Base-by-base conservation (phyloP, 139 green algal species). In the Ettlia oleoabundans region DNA sequence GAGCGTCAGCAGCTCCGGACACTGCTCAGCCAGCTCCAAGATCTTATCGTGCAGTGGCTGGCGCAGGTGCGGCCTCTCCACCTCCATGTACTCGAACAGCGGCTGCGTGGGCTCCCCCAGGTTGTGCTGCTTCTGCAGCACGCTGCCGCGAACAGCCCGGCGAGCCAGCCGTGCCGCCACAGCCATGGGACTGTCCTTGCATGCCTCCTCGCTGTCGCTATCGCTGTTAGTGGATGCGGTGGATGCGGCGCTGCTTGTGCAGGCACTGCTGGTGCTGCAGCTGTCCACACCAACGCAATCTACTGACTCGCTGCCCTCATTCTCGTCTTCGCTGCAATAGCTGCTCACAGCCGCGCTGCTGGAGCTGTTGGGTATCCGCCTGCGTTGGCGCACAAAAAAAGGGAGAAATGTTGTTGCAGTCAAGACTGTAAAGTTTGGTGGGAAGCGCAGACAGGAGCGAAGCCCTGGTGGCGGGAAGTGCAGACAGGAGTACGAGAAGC, bases 71-170 rank as follows among this genome's bases (percentile, higher is more conserved):
- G 85, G 85, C 37, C 41, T 41, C 51, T 58, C 76, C 28, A 5
- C 76, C 83, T 89, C 85, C 41, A 80, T 83, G 52, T 70, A 85
- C 82, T 89, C 82, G 53, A 85, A 89, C 38, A 87, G 68, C 1
- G 84, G 76, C 64, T 41, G 38, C 18, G 30, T 64, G 32, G 84
- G 84, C 69, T 88, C 84, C 19, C 73, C 64, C 26, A 85, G 32
- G 24, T 24, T 10, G 47, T 76, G 74, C 33, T 78, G 76, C 64
- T 84, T 80, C 8, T 71, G 72, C 52, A 88, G 64, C 13, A 88
- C 80, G 61, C 80, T 84, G 63, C 70, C 74, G 33, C 55, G 74
- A 22, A 32, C 53, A 10, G 63, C 47, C 30, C 41, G 35, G 24
- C 38, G 55, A 26, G 69, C 69, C 26, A 41, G 69, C 35, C 69